These are phyloP conservation scores for Lotus japonicus DNA, from an alignment of 306 rosid species.

Conservation along the genomic window DNA sequence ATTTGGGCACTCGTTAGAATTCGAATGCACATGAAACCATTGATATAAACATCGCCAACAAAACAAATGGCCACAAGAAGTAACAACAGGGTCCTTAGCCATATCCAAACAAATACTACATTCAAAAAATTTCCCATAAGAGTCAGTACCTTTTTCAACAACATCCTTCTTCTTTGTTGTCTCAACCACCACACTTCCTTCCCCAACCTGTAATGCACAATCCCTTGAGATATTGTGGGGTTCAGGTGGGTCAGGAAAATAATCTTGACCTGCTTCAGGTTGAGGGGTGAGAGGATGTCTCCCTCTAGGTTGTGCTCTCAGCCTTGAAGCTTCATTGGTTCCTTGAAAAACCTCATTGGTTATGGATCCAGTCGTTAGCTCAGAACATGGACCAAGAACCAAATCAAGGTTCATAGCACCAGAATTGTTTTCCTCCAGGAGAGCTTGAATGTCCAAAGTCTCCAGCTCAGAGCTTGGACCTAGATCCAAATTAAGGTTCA, in stretches of 20 bases:
- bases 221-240: conserved; percentile 40
- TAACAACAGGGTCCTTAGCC: conserved; percentile 86
- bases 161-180: conserved; percentile 48
- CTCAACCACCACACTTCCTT: conserved; percentile 79
- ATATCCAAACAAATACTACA: conserved; percentile 92
- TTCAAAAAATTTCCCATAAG: conserved; percentile 82
- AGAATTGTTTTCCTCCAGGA: conserved; percentile 74
- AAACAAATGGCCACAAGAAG: conserved; percentile 94
- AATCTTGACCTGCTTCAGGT: conserved; percentile 22
- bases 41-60: conserved; percentile 90
- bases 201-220: conserved; percentile 61
- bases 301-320: conserved; percentile 60
- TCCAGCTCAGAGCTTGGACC: conserved; percentile 79
- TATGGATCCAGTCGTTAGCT: conserved; percentile 18
- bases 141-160: conserved; percentile 51
- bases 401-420: conserved; percentile 91
- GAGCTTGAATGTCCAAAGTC: conserved; percentile 18
- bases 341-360: conserved; percentile 38
- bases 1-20: conserved; percentile 83
- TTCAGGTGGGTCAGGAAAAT: conserved; percentile 32
- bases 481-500: conserved; percentile 96
- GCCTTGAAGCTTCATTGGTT: conserved; percentile 46
- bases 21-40: conserved; percentile 77
- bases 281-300: conserved; percentile 22
- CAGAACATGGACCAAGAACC: conserved; percentile 83